These are phyloP conservation scores for Juglanconis oblonga DNA, from an alignment of 2,329 filamentous ascomycete genomes.

Conservation along the genomic window DNA sequence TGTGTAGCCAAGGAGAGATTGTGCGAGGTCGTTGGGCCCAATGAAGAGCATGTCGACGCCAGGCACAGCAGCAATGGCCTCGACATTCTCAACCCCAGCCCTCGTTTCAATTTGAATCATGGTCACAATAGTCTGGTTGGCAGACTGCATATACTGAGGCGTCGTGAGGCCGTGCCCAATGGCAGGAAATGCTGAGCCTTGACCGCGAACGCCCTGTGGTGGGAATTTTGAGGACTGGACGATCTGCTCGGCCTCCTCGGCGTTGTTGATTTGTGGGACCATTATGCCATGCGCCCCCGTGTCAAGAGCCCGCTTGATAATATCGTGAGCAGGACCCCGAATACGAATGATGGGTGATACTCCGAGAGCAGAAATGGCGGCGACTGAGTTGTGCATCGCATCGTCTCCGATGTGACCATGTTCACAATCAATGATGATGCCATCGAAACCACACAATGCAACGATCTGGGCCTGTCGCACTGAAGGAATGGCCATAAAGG, in stretches of 20 bases:
- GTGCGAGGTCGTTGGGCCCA: slow-evolving; percentile 43
- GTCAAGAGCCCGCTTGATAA: slow-evolving; percentile 31
- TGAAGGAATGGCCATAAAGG: slow-evolving; percentile 46
- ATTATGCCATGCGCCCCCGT: slow-evolving; percentile 29
- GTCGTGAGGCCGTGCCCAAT: slow-evolving; percentile 42
- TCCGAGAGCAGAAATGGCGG: slow-evolving; percentile 21
- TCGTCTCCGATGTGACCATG: slow-evolving; percentile 25
- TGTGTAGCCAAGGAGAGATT: slow-evolving; percentile 41
- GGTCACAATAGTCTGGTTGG: slow-evolving; percentile 44
- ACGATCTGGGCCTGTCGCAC: slow-evolving; percentile 47
- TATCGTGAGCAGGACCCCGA: slow-evolving; percentile 25
- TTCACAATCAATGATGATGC: slow-evolving; percentile 35
- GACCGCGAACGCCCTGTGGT: slow-evolving; percentile 45
- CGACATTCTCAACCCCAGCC: slow-evolving; percentile 42
- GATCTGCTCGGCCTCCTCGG: slow-evolving; percentile 42
- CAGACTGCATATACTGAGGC: slow-evolving; percentile 47
- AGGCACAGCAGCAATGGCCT: slow-evolving; percentile 38
- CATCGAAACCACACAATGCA: slow-evolving; percentile 45
- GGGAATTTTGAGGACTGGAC: slow-evolving; percentile 50
- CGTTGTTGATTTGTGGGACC: slow-evolving; percentile 39
- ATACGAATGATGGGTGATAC: slow-evolving; percentile 24
- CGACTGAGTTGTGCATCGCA: slow-evolving; percentile 22
- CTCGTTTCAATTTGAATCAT: slow-evolving; percentile 44
- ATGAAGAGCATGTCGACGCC: slow-evolving; percentile 44
- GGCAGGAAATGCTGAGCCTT: slow-evolving; percentile 47